A percentile compares a stretch with the other conserved stretches of the same genome.
Evolutionary conservation across 306 rosid genomes (phyloP).

Genomic region (Dryas drummondii): DNA sequence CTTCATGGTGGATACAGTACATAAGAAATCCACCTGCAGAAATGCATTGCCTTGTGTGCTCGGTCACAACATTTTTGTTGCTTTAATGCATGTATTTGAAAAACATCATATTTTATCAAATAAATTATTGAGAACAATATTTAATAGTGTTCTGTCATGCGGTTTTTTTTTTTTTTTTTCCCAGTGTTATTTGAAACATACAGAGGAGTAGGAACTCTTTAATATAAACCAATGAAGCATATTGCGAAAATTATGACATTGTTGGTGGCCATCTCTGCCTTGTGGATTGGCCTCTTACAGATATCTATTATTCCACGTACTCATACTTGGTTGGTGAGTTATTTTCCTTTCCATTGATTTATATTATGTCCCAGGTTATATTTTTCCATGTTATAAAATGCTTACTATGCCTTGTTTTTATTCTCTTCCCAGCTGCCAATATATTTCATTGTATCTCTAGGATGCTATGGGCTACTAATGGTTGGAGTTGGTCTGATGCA

Average conservation of each 20-base stretch:
- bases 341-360: neutral
- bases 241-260: constrained; percentile 65
- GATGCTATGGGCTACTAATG: constrained; percentile 92
- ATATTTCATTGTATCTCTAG: constrained; percentile 73
- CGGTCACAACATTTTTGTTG: neutral
- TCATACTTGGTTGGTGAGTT: constrained; percentile 83
- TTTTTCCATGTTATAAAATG: constrained; percentile 12
- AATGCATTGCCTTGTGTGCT: neutral
- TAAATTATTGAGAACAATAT: neutral
- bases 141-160: neutral
- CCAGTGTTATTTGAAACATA: neutral
- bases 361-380: constrained; percentile 3
- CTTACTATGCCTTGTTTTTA: constrained; percentile 24
- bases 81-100: neutral
- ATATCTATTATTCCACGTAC: constrained; percentile 48
- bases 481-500: constrained; percentile 86
- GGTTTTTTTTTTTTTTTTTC: neutral
- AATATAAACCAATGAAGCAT: constrained; percentile 60
- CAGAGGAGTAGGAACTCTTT: constrained; percentile 4
- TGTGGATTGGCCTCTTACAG: constrained; percentile 77
- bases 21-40: neutral
- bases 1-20: neutral
- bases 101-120: neutral
- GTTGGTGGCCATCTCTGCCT: constrained; percentile 57
- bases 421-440: constrained; percentile 64